A percentile compares a stretch with the other conserved stretches of the same genome.
Conservation (phyloP, 805 yeast genomes). For the Teunomyces panamensis region DNA sequence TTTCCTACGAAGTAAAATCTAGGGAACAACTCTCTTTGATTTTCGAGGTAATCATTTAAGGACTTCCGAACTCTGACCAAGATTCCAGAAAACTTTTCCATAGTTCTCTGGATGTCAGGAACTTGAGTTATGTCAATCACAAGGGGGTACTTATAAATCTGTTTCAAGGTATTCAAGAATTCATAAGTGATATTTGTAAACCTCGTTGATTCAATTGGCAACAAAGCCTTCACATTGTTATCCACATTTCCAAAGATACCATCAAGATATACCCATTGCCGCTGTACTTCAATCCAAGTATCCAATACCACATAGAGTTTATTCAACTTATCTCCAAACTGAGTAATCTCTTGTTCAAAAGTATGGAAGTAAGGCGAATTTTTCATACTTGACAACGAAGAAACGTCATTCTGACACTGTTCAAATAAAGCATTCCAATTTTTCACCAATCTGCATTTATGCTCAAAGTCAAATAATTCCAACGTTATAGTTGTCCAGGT, state of each 20-base stretch:
- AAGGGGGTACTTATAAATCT: slow-evolving; percentile 44
- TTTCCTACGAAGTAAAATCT: slow-evolving; percentile 87
- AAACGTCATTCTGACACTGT: slow-evolving; percentile 57
- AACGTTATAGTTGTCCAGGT: slow-evolving; percentile 57
- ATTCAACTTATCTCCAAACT: slow-evolving; percentile 57
- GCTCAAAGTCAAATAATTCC: slow-evolving; percentile 51
- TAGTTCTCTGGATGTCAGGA: slow-evolving; percentile 43
- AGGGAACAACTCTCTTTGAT: slow-evolving; percentile 73
- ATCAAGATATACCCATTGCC: slow-evolving; percentile 83
- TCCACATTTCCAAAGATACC: slow-evolving; percentile 65
- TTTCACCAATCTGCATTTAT: slow-evolving; percentile 53
- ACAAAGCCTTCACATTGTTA: slow-evolving; percentile 54
- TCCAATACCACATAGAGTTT: slow-evolving; percentile 52
- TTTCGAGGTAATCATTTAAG: slow-evolving; percentile 73
- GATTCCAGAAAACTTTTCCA: slow-evolving; percentile 55
- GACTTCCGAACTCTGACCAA: slow-evolving; percentile 60
- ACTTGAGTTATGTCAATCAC: slow-evolving; percentile 56
- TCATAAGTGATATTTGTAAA: slow-evolving; percentile 65
- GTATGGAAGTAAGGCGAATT: slow-evolving; percentile 58
- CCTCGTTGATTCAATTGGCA: slow-evolving; percentile 69
- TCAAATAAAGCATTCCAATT: slow-evolving; percentile 68
- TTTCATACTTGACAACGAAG: slow-evolving; percentile 64
- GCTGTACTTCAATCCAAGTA: slow-evolving; percentile 78
- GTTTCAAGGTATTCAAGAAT: slow-evolving; percentile 49
- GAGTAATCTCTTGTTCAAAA: slow-evolving; percentile 56